phyloP scores from a whole-genome alignment of 768 basidiomycete genomes.

The Tephrocybe sp. region DNA sequence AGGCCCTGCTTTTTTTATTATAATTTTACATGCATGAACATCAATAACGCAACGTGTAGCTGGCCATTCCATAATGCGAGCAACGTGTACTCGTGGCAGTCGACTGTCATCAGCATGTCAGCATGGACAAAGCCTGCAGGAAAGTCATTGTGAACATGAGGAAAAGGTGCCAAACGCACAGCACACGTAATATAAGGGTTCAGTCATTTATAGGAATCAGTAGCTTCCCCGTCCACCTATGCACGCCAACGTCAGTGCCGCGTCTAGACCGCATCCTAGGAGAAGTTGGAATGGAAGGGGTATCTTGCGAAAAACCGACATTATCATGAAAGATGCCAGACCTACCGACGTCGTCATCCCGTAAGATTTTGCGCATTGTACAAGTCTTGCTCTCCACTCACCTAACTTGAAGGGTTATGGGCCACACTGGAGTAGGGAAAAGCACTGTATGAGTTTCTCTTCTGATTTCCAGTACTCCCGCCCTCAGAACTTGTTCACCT shows the following conservation, averaged over 20 bases:
- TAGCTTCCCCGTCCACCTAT: background rate
- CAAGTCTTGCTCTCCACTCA: background rate
- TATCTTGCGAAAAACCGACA: conserved; percentile 1
- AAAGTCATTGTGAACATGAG: background rate
- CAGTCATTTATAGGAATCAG: background rate
- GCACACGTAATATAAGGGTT: background rate
- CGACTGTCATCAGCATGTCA: too few species aligned
- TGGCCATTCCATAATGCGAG: too few species aligned
- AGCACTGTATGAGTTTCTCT: conserved; percentile 22
- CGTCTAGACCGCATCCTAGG: background rate
- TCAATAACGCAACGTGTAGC: too few species aligned
- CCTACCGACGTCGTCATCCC: conserved; percentile 8
- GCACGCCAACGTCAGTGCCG: background rate
- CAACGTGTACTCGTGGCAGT: too few species aligned
- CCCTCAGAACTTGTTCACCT: background rate
- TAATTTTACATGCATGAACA: too few species aligned
- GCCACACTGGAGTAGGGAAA: conserved; percentile 23
- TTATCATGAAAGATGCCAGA: conserved; percentile 5
- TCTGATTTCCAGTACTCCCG: too few species aligned
- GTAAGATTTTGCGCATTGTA: background rate
- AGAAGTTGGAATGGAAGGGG: conserved; percentile 6
- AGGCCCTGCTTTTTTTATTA: too few species aligned
- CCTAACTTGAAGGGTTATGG: conserved; percentile 17
- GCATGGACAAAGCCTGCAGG: too few species aligned
- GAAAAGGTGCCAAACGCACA: background rate